Percentiles rank a stretch among this genome's conserved stretches.
Conservation (phyloP, 176 grass and related monocot species). For the Oryza australiensis region DNA sequence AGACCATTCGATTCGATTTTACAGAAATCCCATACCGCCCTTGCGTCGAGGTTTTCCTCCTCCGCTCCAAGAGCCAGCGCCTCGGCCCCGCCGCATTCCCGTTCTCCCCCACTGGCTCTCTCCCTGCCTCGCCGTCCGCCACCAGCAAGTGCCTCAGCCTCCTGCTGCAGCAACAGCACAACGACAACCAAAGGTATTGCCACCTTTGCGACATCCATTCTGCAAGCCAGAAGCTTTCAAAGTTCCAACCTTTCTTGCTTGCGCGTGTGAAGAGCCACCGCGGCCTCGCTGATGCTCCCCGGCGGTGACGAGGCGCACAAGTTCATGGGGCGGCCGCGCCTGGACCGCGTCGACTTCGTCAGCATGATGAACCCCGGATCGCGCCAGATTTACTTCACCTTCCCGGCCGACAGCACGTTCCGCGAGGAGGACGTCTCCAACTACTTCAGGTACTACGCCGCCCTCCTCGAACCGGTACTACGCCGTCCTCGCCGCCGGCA, state of each 20-base stretch:
- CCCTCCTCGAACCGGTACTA: too few species aligned
- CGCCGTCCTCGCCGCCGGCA: too few species aligned
- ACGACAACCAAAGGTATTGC: constrained; percentile 57
- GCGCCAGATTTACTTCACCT: constrained; percentile 83
- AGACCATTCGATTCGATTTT: too few species aligned
- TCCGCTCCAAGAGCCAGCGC: constrained; percentile 75
- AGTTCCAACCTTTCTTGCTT: constrained; percentile 19
- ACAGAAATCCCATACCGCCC: too few species aligned
- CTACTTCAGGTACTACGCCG: constrained; percentile 95
- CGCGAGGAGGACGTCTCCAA: constrained; percentile 84
- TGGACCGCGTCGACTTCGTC: constrained; percentile 62
- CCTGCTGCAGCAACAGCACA: constrained; percentile 57
- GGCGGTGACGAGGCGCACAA: constrained; percentile 66
- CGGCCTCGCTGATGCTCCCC: constrained; percentile 61
- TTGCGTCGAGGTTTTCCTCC: constrained; percentile 66
- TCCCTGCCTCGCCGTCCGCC: constrained; percentile 38
- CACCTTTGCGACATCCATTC: not conserved
- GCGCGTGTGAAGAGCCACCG: constrained; percentile 49
- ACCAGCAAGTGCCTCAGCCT: constrained; percentile 58
- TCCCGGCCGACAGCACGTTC: constrained; percentile 83
- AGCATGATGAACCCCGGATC: constrained; percentile 66
- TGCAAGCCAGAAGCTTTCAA: not conserved
- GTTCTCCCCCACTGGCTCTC: constrained; percentile 45
- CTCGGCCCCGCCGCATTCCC: constrained; percentile 60
- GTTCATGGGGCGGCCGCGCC: constrained; percentile 61